Evolutionary conservation across 176 grass and related monocot genomes (phyloP), one percentile per base, ranked within the genome.

Genomic region (Hsuehochloa calcarea): DNA sequence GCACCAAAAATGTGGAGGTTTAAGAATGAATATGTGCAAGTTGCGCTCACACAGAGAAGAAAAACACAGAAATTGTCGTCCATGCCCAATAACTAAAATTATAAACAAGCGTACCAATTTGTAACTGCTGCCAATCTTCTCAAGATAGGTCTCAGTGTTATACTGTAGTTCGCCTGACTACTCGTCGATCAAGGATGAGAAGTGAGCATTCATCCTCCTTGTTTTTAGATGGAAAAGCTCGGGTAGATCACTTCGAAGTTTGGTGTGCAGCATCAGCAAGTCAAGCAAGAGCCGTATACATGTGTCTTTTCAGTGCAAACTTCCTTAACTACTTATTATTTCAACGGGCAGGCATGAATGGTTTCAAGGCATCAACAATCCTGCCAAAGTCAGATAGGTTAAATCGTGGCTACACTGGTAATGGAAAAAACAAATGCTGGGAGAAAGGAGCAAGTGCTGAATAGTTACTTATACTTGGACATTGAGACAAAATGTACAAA

Each of bases 21-120:
- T 70, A 68, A 40, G 67, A 72, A 87, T 84, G 75, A 54, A 84
- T 69, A 87, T 84, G 74, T 84, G 80, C 74, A 87, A 13, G 26
- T 16, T 15, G 14, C 10, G 20, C 44, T 80, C 51, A 40, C 58
- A 65, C 51, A 74, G 59, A 62, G 37, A 69, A 85, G 40, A 51
- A 34, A 45, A 52, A 68, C 25, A 29, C 40, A 9, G 3, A 62
- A 73, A 83, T 14, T 25, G 29, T 35, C 2, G 14, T 17, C 15
- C 47, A 72, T 60, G 66, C 43, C 74, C 62, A 38, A 65, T 5
- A 16, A 55, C n/a, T 69, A 51, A 62, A 40, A 76, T 29, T 75
- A 61, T 84, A 72, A 84, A 77, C 80, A 90, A 61, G 41, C 62
- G 51, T 31, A 65, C 5, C n/a, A 72, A 83, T 84, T 54, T 80